A percentile compares a stretch with the other conserved stretches of the same genome.
phyloP scores from a whole-genome alignment of 768 basidiomycete genomes.

The Mycena latifolia region DNA sequence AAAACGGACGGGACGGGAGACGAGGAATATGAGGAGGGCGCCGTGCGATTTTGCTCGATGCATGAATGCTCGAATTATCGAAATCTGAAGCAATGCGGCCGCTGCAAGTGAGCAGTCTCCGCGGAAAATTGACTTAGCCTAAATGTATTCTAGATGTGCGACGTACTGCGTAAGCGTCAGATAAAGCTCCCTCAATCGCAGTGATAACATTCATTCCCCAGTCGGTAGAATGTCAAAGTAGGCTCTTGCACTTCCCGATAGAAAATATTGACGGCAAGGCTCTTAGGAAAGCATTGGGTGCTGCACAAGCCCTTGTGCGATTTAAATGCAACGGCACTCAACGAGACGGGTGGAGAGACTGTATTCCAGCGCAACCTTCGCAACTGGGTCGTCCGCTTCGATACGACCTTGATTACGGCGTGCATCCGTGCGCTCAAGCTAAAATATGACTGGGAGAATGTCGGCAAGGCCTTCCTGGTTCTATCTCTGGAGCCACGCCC shows the following conservation, averaged over 20 bases:
- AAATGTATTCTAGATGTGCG: background rate
- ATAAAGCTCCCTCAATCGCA: no score
- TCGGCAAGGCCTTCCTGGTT: constrained; percentile 15
- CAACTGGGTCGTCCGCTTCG: constrained; percentile 25
- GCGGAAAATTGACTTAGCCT: background rate
- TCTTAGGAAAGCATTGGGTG: constrained; percentile 10
- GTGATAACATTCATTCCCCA: background rate
- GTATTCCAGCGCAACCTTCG: constrained; percentile 21
- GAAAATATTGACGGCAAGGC: background rate
- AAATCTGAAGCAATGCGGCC: constrained; percentile 13
- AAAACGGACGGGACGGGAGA: constrained; percentile 10
- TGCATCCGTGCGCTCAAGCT: constrained; percentile 25
- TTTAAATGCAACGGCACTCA: background rate
- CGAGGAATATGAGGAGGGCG: constrained; percentile 3
- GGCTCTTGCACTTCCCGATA: background rate
- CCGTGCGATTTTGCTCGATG: constrained; percentile 13
- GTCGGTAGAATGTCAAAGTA: constrained; percentile 21
- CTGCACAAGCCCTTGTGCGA: constrained; percentile 25
- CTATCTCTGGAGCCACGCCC: constrained; percentile 21
- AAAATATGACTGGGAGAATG: constrained; percentile 19
- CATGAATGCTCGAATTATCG: constrained; percentile 5
- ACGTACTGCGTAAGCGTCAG: constrained; percentile 14
- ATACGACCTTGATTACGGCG: constrained; percentile 13
- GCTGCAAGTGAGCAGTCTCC: constrained; percentile 13
- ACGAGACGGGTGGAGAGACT: constrained; percentile 1